phyloP scores from a whole-genome alignment of 1,284 basidiomycete genomes.

The Cerrena zonata region DNA sequence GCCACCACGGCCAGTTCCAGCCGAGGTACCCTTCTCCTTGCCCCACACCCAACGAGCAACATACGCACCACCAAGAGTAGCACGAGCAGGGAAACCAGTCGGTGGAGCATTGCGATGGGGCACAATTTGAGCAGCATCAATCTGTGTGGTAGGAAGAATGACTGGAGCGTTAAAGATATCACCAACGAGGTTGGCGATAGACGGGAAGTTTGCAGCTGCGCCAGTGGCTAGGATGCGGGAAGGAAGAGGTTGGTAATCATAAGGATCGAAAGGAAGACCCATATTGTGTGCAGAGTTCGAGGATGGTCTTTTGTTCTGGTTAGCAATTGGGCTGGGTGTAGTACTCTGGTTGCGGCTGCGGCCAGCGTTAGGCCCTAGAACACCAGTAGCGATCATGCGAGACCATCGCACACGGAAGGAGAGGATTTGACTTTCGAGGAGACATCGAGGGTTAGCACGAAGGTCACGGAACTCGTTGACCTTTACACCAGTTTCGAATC shows the following conservation, averaged over 20 bases:
- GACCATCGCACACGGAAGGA: slow-evolving; percentile 76
- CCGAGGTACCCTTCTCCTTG: slow-evolving; percentile 41
- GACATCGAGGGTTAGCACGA: slow-evolving; percentile 76
- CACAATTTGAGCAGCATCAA: slow-evolving; percentile 64
- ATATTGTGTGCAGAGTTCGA: slow-evolving; percentile 36
- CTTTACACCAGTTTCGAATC: slow-evolving; percentile 79
- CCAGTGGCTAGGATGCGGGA: slow-evolving; percentile 60
- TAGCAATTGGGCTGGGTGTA: slow-evolving; percentile 25
- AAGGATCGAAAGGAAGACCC: slow-evolving; percentile 69
- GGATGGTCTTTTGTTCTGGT: slow-evolving; percentile 26
- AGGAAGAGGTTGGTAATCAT: slow-evolving; percentile 60
- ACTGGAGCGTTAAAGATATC: slow-evolving; percentile 76
- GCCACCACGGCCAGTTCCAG: slow-evolving; percentile 43
- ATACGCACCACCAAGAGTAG: slow-evolving; percentile 66
- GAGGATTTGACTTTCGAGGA: slow-evolving; percentile 71
- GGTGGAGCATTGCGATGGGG: slow-evolving; percentile 72
- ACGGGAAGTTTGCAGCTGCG: slow-evolving; percentile 76
- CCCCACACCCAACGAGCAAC: slow-evolving; percentile 79
- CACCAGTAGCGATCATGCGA: slow-evolving; percentile 59
- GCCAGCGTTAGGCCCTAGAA: slow-evolving; percentile 35
- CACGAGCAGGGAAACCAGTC: slow-evolving; percentile 58
- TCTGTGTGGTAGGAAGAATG: slow-evolving; percentile 63
- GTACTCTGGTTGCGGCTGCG: slow-evolving; percentile 33
- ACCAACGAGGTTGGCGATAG: slow-evolving; percentile 70
- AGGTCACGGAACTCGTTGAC: slow-evolving; percentile 80